Base-by-base conservation (phyloP, 495 filamentous ascomycete genomes). In the Viridothelium virens region DNA sequence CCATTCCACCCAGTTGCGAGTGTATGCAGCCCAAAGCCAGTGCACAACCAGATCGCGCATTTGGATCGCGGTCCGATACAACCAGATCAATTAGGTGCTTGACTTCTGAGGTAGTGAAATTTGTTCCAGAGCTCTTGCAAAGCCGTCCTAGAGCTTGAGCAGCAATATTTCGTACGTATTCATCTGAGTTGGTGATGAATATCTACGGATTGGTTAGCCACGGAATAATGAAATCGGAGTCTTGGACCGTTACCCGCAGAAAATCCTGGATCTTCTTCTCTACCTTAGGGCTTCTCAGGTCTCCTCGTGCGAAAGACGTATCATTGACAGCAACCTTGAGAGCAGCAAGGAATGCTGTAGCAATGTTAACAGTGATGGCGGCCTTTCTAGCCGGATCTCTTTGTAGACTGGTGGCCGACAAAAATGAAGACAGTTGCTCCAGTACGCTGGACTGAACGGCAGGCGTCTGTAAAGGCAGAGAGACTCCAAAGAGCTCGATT, bases 371-470 rank as follows among this genome's bases (percentile, higher is more conserved):
- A 62, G 85, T 86, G 79, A 97, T 89, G 16, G 94, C 92, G 48
- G 92, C 87, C 73, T 89, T 96, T 53, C 94, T 81, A 36, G 92
- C 92, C 31, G 88, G 89, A 70, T 97, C 92, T 65, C 92, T 84
- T 68, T 96, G 91, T 18, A 97, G 80, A 50, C 80, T 85, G 1
- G 84, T 84, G 11, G 92, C 90, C 4, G 90, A 87, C 3, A 96
- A 79, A 68, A 92, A 95, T 0, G 90, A 93, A 3, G 90, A 85
- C 56, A 99, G 84, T 71, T 97, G 95, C 72, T 97, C 95, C 9
- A 97, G 81, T 33, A 93, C 89, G 71, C 94, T 95, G 74, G 97
- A 94, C 72, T 99, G 94, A 11, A 99, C 89, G 69, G 91, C 96
- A 1, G 91, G 81, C 0, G 88, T 86, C 39, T 96, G 93, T 11